Conservation (phyloP, 1,284 basidiomycete species). For the Gomphus bonarii region DNA sequence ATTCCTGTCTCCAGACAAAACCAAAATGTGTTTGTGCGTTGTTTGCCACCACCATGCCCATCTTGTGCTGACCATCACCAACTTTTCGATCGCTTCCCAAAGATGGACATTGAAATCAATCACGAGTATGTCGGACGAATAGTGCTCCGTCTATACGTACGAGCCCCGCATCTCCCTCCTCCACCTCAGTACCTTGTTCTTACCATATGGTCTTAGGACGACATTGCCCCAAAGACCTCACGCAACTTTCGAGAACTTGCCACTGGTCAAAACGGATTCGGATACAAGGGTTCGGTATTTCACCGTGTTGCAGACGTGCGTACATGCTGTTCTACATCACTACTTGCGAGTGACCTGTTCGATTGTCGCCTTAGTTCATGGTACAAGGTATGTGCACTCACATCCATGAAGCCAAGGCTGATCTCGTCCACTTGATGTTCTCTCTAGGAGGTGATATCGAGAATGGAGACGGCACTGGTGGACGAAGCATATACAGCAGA, state of each 20-base stretch:
- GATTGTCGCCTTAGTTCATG: conserved; percentile 5
- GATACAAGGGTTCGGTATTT: conserved; percentile 27
- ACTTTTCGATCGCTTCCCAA: not conserved
- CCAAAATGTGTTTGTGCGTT: conserved; percentile 5
- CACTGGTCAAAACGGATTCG: conserved; percentile 34
- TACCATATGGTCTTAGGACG: conserved; percentile 20
- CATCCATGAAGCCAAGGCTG: not conserved
- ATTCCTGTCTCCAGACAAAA: not conserved
- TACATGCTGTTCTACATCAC: conserved; percentile 18
- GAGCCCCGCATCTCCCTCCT: not conserved
- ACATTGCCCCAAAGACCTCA: conserved; percentile 26
- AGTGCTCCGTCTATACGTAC: conserved; percentile 5
- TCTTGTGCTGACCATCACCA: not conserved
- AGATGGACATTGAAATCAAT: conserved; percentile 12
- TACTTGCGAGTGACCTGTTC: not conserved
- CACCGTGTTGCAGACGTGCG: conserved; percentile 33
- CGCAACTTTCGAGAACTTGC: conserved; percentile 42
- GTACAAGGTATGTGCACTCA: conserved; percentile 15
- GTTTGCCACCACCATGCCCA: too few relatives aligned
- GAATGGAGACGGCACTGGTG: conserved; percentile 49
- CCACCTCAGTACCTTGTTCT: not conserved
- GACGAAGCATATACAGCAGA: conserved; percentile 42
- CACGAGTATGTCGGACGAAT: conserved; percentile 9
- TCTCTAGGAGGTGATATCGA: conserved; percentile 27
- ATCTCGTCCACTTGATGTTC: not conserved